Percentiles rank a stretch among this genome's conserved stretches.
phyloP scores from a whole-genome alignment of 2,329 filamentous ascomycete genomes.

The Xenoacremonium recifei region DNA sequence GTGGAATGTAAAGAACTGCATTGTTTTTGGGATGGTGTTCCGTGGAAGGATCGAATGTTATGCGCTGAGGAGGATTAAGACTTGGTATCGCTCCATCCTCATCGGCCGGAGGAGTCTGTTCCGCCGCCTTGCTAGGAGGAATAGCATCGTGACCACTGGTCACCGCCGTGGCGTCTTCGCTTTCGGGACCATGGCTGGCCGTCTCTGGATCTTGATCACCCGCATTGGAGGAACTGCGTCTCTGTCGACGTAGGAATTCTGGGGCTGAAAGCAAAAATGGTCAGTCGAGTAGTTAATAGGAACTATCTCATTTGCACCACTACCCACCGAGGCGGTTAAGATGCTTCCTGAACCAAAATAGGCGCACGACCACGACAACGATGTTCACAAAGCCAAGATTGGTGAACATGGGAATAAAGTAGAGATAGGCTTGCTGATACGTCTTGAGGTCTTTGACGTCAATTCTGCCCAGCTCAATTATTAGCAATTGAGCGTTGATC shows the following conservation, averaged over 20 bases:
- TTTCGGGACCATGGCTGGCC: too few species aligned
- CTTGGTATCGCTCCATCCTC: too few species aligned
- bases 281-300: too few species aligned
- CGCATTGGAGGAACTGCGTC: too few species aligned
- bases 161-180: too few species aligned
- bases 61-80: constrained; percentile 13
- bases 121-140: too few species aligned
- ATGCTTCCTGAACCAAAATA: constrained; percentile 48
- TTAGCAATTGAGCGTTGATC: not conserved
- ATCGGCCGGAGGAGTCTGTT: too few species aligned
- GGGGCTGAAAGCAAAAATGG: too few species aligned
- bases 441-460: constrained; percentile 47
- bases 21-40: constrained; percentile 25
- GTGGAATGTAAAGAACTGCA: constrained; percentile 28
- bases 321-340: constrained; percentile 38
- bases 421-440: constrained; percentile 52
- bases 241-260: too few species aligned
- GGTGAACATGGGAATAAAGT: constrained; percentile 46
- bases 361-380: constrained; percentile 44
- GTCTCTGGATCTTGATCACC: too few species aligned
- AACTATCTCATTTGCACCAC: too few species aligned
- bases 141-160: too few species aligned
- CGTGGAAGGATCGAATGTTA: constrained; percentile 28
- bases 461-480: constrained; percentile 33
- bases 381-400: constrained; percentile 51